A percentile compares a stretch with the other conserved stretches of the same genome.
Evolutionary conservation across 2,329 filamentous ascomycete species (phyloP).

Genomic region (Aspergillus tanneri): DNA sequence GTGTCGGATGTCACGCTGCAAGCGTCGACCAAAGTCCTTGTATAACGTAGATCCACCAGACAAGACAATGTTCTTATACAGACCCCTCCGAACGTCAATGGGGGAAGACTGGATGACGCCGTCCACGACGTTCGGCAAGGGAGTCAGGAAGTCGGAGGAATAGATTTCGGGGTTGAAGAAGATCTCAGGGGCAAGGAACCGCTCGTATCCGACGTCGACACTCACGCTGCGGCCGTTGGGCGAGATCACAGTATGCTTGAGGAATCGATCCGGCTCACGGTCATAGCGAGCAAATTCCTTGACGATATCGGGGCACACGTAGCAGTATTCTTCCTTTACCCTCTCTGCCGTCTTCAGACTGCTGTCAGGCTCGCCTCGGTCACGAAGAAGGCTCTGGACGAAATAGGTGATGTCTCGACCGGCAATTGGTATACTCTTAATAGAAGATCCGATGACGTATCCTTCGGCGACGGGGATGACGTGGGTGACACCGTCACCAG

Average conservation of each 20-base stretch:
- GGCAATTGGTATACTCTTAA: constrained; percentile 98
- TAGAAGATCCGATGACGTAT: constrained; percentile 97
- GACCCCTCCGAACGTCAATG: constrained; percentile 91
- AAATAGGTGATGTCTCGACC: constrained; percentile 99
- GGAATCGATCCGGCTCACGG: constrained; percentile 84
- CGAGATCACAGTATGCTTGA: constrained; percentile 82
- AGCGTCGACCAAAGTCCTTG: constrained; percentile 93
- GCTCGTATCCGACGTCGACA: constrained; percentile 95
- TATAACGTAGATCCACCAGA: constrained; percentile 96
- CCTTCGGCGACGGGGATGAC: constrained; percentile 98
- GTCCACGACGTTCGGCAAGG: constrained; percentile 90
- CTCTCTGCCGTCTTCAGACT: constrained; percentile 96
- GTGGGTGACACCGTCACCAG: constrained; percentile 97
- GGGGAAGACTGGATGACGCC: constrained; percentile 96
- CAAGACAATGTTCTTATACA: constrained; percentile 99
- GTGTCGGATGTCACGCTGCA: constrained; percentile 97
- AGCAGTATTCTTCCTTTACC: constrained; percentile 98
- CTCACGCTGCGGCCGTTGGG: constrained; percentile 79
- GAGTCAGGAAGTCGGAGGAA: constrained; percentile 96
- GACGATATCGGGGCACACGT: constrained; percentile 97
- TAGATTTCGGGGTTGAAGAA: constrained; percentile 99
- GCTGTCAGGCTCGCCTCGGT: constrained; percentile 94
- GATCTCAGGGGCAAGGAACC: constrained; percentile 96
- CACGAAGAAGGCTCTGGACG: constrained; percentile 90
- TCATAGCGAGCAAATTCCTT: constrained; percentile 97